phyloP scores from a whole-genome alignment of 257 asterid genomes.

The Lantana camara region DNA sequence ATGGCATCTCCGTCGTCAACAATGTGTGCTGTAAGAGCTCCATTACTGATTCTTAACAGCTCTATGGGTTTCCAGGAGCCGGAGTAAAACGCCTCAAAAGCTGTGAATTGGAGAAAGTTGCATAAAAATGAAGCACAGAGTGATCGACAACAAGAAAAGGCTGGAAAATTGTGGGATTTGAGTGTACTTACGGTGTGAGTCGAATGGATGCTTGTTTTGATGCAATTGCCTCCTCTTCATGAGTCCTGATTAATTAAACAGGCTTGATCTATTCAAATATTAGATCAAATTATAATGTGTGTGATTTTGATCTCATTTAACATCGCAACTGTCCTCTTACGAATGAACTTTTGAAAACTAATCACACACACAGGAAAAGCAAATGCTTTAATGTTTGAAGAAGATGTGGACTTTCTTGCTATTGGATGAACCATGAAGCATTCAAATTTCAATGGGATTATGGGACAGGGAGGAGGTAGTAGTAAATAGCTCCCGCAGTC shows the following conservation, averaged over 20 bases:
- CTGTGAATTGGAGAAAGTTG: slow-evolving; percentile 40
- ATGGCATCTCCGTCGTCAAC: slow-evolving; percentile 42
- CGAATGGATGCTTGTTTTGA: slow-evolving; percentile 60
- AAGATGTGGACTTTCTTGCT: slow-evolving; percentile 34
- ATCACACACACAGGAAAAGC: no score
- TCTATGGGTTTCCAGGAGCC: slow-evolving; percentile 83
- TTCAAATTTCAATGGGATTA: no score
- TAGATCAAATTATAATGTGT: no score
- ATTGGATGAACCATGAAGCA: no score
- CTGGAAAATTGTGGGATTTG: background rate
- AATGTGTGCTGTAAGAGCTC: slow-evolving; percentile 46
- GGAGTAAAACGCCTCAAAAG: slow-evolving; percentile 79
- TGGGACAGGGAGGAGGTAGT: no score
- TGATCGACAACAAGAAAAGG: no score
- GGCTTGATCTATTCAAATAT: slow-evolving; percentile 2
- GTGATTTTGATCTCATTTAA: no score
- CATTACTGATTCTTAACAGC: slow-evolving; percentile 51
- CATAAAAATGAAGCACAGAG: no score
- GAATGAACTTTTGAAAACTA: no score
- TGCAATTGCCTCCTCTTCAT: slow-evolving; percentile 72
- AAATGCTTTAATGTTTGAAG: no score
- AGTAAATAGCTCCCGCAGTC: no score
- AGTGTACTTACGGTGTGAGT: slow-evolving; percentile 61
- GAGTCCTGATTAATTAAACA: slow-evolving; percentile 23
- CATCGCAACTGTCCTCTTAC: no score